Evolutionary conservation across 2,329 filamentous ascomycete species (phyloP).

Genomic region (Alternaria triticimaculans): DNA sequence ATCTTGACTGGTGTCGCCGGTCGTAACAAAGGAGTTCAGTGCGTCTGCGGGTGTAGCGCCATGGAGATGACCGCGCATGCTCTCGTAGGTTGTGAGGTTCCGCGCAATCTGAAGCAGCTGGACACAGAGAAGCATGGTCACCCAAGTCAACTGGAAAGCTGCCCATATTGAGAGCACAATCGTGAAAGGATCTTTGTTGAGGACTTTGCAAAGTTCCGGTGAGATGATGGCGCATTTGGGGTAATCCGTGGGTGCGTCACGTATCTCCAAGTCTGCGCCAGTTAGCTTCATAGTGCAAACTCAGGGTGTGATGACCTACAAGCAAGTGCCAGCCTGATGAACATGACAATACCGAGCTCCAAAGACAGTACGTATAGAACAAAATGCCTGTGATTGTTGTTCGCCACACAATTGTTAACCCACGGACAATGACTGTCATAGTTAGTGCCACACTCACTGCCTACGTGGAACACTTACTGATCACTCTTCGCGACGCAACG

Average conservation of each 20-base stretch:
- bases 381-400: slow-evolving; percentile 97
- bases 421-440: slow-evolving; percentile 86
- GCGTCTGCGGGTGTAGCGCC: slow-evolving; percentile 63
- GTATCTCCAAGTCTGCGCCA: slow-evolving; percentile 65
- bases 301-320: slow-evolving; percentile 60
- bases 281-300: slow-evolving; percentile 30
- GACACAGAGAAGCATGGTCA: slow-evolving; percentile 94
- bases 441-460: slow-evolving; percentile 19
- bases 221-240: slow-evolving; percentile 75
- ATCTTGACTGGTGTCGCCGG: slow-evolving; percentile 69
- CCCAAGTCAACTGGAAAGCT: slow-evolving; percentile 87
- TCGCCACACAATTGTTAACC: slow-evolving; percentile 94
- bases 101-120: slow-evolving; percentile 91
- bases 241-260: slow-evolving; percentile 58
- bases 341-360: slow-evolving; percentile 74
- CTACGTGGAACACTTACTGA: slow-evolving; percentile 68
- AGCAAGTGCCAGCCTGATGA: slow-evolving; percentile 74
- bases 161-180: slow-evolving; percentile 81
- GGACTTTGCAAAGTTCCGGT: slow-evolving; percentile 73
- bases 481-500: slow-evolving; percentile 96
- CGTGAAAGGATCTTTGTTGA: slow-evolving; percentile 84
- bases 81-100: slow-evolving; percentile 95
- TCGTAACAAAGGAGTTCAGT: slow-evolving; percentile 77
- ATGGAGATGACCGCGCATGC: slow-evolving; percentile 82
- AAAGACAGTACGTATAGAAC: slow-evolving; percentile 85